Conservation (phyloP, 23 red algal species). For the Chondrus crispus region DNA sequence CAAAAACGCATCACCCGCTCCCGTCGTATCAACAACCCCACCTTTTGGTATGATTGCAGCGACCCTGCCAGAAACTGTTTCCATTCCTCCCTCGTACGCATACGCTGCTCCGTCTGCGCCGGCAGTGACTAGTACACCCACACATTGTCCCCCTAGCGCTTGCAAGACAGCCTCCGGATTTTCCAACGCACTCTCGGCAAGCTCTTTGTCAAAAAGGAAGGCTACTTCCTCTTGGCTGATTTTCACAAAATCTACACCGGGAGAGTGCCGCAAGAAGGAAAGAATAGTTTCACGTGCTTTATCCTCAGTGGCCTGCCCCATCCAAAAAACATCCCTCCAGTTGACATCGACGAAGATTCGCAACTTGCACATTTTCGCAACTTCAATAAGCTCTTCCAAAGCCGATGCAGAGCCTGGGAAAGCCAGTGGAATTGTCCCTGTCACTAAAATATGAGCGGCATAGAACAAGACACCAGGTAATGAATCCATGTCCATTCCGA, state of each 20-base stretch:
- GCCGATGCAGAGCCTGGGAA: background rate
- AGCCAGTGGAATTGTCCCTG: conserved; percentile 37
- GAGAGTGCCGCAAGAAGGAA: background rate
- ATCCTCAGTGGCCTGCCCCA: background rate
- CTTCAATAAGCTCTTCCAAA: conserved; percentile 19
- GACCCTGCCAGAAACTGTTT: background rate
- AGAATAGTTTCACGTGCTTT: conserved; percentile 35
- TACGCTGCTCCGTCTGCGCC: conserved; percentile 32
- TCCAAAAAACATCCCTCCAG: conserved; percentile 58
- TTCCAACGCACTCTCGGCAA: background rate
- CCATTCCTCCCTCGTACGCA: background rate
- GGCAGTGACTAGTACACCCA: conserved; percentile 46
- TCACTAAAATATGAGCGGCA: conserved; percentile 29
- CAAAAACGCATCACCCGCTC: conserved; percentile 69
- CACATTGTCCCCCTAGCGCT: background rate
- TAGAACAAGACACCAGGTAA: conserved; percentile 51
- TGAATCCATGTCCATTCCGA: background rate
- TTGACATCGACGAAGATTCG: conserved; percentile 51
- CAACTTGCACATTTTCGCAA: conserved; percentile 34
- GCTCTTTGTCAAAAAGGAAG: conserved; percentile 38
- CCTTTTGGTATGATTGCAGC: background rate
- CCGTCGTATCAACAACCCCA: conserved; percentile 55
- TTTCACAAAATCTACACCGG: conserved; percentile 40
- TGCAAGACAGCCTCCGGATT: conserved; percentile 13
- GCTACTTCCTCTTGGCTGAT: conserved; percentile 25